Conservation (phyloP, 1,284 basidiomycete genomes). For the Apiotrichum gracile region DNA sequence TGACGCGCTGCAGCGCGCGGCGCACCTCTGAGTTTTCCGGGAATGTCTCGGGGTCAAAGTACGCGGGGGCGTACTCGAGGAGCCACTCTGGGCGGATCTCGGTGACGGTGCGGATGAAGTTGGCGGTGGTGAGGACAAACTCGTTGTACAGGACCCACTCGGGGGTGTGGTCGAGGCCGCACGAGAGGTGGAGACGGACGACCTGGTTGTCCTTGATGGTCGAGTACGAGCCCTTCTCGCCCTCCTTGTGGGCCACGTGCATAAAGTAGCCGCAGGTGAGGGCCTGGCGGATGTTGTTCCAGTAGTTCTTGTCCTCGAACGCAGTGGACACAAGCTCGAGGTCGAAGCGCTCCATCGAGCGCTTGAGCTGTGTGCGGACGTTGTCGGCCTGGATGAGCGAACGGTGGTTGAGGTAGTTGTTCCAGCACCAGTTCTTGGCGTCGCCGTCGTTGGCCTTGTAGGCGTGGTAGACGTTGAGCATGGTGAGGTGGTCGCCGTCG, state of each 20-base stretch:
- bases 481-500: conserved; percentile 89
- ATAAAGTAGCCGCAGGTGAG: conserved; percentile 95
- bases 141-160: conserved; percentile 99
- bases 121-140: conserved; percentile 84
- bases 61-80: conserved; percentile 69
- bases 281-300: conserved; percentile 72
- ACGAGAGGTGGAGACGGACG: conserved; percentile 89
- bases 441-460: conserved; percentile 77
- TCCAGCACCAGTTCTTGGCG: conserved; percentile 80
- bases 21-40: conserved; percentile 38
- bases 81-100: conserved; percentile 88
- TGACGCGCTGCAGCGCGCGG: conserved; percentile 37
- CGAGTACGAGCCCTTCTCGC: conserved; percentile 76
- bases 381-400: conserved; percentile 90
- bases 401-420: conserved; percentile 79
- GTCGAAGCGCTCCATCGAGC: conserved; percentile 87
- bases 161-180: conserved; percentile 83
- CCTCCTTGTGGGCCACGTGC: conserved; percentile 94
- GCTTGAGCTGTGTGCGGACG: conserved; percentile 83
- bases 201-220: conserved; percentile 93
- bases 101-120: conserved; percentile 85
- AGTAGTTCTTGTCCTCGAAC: conserved; percentile 70
- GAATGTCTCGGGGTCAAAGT: conserved; percentile 54
- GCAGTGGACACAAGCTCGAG: conserved; percentile 71
- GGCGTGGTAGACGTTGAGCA: conserved; percentile 93